These are phyloP conservation scores for Didymella arachidicola DNA, from an alignment of 2,329 filamentous ascomycete genomes.

Conservation along the genomic window DNA sequence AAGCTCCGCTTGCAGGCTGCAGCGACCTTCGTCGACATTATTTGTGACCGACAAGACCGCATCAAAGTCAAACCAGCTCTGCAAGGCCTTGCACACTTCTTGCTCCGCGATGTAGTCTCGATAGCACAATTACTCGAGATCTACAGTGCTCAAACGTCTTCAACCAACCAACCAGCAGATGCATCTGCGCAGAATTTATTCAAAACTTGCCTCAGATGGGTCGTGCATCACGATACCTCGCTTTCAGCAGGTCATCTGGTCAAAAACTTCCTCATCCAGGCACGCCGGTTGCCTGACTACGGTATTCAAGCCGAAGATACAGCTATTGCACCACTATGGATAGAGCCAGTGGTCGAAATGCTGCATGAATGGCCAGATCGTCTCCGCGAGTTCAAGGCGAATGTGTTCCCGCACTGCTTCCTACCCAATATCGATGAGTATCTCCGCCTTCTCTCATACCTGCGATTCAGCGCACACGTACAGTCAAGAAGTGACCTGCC, in stretches of 20 bases:
- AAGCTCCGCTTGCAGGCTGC: constrained; percentile 40
- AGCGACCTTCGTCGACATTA: constrained; percentile 63
- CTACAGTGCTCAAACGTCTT: constrained; percentile 41
- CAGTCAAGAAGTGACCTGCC: constrained; percentile 29
- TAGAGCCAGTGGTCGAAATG: constrained; percentile 46
- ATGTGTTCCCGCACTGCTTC: constrained; percentile 59
- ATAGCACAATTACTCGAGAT: constrained; percentile 49
- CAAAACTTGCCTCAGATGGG: constrained; percentile 45
- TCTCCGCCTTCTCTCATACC: constrained; percentile 49
- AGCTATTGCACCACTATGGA: constrained; percentile 46
- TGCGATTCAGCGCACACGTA: constrained; percentile 47
- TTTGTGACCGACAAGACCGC: constrained; percentile 67
- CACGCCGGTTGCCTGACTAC: constrained; percentile 33
- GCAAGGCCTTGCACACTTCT: constrained; percentile 70
- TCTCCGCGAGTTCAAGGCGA: constrained; percentile 53
- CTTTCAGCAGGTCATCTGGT: constrained; percentile 51
- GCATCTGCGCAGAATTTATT: constrained; percentile 33
- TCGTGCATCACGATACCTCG: constrained; percentile 52
- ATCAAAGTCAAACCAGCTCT: constrained; percentile 74
- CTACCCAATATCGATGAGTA: constrained; percentile 52
- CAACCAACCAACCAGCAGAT: not conserved
- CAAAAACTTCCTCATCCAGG: constrained; percentile 43
- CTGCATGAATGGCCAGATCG: constrained; percentile 47
- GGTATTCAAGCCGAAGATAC: not conserved
- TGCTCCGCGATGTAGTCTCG: constrained; percentile 66